Conservation (phyloP, 2,329 filamentous ascomycete species). For the Curvularia lunata region DNA sequence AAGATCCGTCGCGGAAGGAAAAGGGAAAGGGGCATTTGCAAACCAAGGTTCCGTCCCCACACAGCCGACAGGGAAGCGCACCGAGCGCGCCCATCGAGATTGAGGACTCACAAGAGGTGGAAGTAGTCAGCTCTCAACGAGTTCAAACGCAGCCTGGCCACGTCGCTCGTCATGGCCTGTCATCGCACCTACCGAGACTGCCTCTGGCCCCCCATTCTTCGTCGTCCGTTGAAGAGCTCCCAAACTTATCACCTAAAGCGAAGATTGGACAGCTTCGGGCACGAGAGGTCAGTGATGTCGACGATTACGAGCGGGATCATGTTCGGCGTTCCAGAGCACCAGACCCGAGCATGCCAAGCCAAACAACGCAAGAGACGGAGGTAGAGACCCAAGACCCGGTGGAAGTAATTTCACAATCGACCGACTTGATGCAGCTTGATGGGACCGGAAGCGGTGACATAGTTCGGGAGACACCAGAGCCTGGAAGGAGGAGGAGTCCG, state of each 20-base stretch:
- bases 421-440: slow-evolving; percentile 14
- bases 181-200: not conserved
- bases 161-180: not conserved
- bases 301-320: slow-evolving; percentile 4
- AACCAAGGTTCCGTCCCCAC: not conserved
- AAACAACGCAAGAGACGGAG: not conserved
- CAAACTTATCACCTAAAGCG: not conserved
- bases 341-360: not conserved
- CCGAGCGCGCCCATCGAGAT: slow-evolving; percentile 31
- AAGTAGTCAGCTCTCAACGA: not conserved
- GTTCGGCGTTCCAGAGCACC: not conserved
- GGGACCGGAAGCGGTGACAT: not conserved
- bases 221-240: slow-evolving; percentile 15
- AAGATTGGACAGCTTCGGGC: not conserved
- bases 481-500: slow-evolving; percentile 7
- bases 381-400: slow-evolving; percentile 7
- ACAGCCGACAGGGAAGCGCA: slow-evolving; percentile 22
- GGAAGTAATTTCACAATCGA: slow-evolving; percentile 15
- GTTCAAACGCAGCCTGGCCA: not conserved
- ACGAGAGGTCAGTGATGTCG: not conserved
- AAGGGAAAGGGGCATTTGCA: not conserved
- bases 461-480: slow-evolving; percentile 17
- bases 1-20: not conserved
- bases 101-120: slow-evolving; percentile 35
- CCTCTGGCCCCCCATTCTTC: not conserved